Percentiles rank a stretch among this genome's conserved stretches.
These are phyloP conservation scores for Xylariaceae sp. DNA, from an alignment of 2,329 filamentous ascomycete genomes.

Conservation along the genomic window DNA sequence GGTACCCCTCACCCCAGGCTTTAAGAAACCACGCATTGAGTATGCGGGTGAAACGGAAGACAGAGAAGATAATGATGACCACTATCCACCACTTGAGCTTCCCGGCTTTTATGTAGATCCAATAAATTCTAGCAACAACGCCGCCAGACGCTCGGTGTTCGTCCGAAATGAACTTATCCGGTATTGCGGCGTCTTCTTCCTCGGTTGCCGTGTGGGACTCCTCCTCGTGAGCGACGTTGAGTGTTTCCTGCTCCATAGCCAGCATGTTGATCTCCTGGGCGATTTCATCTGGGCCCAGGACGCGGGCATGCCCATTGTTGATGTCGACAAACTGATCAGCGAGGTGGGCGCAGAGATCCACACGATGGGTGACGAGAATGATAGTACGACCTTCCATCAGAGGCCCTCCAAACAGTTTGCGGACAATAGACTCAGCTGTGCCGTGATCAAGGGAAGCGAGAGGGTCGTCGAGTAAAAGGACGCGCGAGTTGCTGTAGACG, in stretches of 20 bases:
- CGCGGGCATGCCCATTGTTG: slow-evolving; percentile 61
- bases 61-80: slow-evolving; percentile 66
- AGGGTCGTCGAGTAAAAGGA: slow-evolving; percentile 68
- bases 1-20: slow-evolving; percentile 82
- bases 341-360: slow-evolving; percentile 77
- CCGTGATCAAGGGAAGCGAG: slow-evolving; percentile 69
- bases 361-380: slow-evolving; percentile 80
- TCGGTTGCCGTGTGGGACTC: slow-evolving; percentile 40
- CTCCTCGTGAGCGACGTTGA: slow-evolving; percentile 40
- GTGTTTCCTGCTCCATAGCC: slow-evolving; percentile 35
- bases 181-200: slow-evolving; percentile 59
- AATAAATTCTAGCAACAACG: slow-evolving; percentile 78
- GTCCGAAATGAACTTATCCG: slow-evolving; percentile 81
- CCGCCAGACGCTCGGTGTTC: slow-evolving; percentile 77
- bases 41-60: slow-evolving; percentile 70
- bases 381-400: slow-evolving; percentile 70
- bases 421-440: slow-evolving; percentile 68
- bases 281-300: slow-evolving; percentile 55
- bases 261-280: slow-evolving; percentile 47
- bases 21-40: slow-evolving; percentile 83
- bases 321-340: slow-evolving; percentile 79
- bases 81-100: slow-evolving; percentile 75
- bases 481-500: slow-evolving; percentile 63
- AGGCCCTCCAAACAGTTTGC: slow-evolving; percentile 63
- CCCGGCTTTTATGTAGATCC: slow-evolving; percentile 84